Evolutionary conservation across 306 rosid genomes (phyloP), one percentile per base, ranked within the genome.

Genomic region (Prunus salicina): DNA sequence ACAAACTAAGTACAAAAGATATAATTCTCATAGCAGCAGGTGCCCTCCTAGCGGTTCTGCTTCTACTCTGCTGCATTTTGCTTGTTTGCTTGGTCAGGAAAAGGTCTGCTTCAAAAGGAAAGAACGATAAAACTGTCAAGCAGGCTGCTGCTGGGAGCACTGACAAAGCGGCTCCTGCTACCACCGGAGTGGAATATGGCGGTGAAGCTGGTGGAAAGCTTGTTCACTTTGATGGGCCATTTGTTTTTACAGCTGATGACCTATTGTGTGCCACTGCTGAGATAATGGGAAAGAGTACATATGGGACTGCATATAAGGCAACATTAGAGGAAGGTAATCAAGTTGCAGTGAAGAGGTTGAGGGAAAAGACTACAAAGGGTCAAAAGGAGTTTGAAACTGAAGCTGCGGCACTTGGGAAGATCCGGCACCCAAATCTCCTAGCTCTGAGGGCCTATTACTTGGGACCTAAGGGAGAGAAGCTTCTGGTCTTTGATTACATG

Each of bases 161-260:
- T 14, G 97, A 79, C 69, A 89, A 87, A 86, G 84, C 90, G n/a
- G 78, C 62, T 12, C 28, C 89, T 2, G 84, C 77, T 6, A 78
- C 80, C 49, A 16, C 87, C 5, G 96, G 84, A 5, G 85, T 79
- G 45, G 89, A 86, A 73, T 84, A 93, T 1, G 97, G 96, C 0
- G 91, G 96, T 5, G 96, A 90, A 77, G 88, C 96, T 18, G 80
- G 98, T 49, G 89, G 89, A 41, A 86, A 81, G 72, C 79, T 86
- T 52, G 98, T 93, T 34, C 98, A 93, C 83, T 93, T 91, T 81
- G 98, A 93, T 76, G 98, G 98, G 25, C 96, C 95, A 5, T 93
- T 93, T 74, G 91, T 89, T 45, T 93, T 93, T 71, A 88, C 98
- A 32, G 96, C 96, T 62, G 98, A 93, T 82, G 96, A 93, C 79